Conservation (phyloP, 768 basidiomycete species). For the Piloderma croceum region DNA sequence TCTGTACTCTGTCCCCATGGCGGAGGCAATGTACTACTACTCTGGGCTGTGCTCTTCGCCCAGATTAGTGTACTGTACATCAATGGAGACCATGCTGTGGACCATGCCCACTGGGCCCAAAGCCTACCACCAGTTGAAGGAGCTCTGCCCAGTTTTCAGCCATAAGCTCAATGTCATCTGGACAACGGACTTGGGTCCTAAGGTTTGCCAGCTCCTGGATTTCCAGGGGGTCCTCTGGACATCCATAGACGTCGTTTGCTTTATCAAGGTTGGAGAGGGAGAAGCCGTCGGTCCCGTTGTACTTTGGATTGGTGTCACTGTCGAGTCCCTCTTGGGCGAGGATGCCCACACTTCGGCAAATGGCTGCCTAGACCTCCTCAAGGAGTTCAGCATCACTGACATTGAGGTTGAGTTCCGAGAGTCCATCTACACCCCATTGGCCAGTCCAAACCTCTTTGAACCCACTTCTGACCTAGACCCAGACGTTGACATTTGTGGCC, state of each 20-base stretch:
- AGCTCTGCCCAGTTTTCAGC: conserved; percentile 18
- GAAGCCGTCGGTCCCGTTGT: conserved; percentile 10
- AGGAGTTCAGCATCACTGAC: conserved; percentile 10
- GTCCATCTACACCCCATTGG: too few species aligned
- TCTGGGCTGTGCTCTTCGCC: too few species aligned
- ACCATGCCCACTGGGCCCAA: conserved; percentile 17
- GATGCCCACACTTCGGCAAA: conserved; percentile 9
- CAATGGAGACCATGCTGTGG: conserved; percentile 11
- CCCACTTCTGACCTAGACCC: too few species aligned
- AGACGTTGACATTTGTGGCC: too few species aligned
- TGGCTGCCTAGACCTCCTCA: conserved; percentile 11
- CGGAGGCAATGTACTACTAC: conserved; percentile 20
- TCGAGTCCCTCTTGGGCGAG: conserved; percentile 15
- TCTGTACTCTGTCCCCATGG: conserved; percentile 14
- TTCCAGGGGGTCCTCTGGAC: conserved; percentile 14
- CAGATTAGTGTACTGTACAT: conserved; percentile 20
- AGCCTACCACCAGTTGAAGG: conserved; percentile 18
- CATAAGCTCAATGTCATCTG: conserved; percentile 17
- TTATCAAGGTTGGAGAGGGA: too few species aligned
- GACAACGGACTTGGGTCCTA: conserved; percentile 17
- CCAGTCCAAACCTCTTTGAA: too few species aligned
- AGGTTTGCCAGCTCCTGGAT: conserved; percentile 14
- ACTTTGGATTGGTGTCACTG: conserved; percentile 21
- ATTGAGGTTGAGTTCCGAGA: conserved; percentile 17
- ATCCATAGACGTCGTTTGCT: conserved; percentile 20